Conservation (phyloP, 495 filamentous ascomycete genomes). For the Neurospora tetrasperma region DNA sequence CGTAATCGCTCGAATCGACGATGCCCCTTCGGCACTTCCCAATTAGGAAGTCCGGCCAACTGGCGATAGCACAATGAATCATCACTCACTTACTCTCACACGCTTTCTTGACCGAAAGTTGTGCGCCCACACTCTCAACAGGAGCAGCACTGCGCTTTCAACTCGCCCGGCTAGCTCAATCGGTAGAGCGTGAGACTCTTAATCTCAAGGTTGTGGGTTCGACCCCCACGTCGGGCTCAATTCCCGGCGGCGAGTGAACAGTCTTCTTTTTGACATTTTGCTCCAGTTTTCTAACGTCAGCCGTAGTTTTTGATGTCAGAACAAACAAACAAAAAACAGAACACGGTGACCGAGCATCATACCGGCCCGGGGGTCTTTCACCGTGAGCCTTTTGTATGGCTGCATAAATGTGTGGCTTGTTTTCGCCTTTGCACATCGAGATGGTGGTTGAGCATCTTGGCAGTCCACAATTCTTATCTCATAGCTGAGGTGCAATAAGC, state of each 20-base stretch:
- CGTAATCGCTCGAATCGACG: not conserved
- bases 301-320: not conserved
- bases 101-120: not conserved
- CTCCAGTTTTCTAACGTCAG: slow-evolving; percentile 1
- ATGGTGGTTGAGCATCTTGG: not conserved
- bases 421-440: not conserved
- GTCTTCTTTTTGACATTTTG: not conserved
- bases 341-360: not conserved
- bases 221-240: not conserved
- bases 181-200: slow-evolving; percentile 68
- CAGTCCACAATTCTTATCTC: not conserved
- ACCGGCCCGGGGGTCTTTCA: not conserved
- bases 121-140: not conserved
- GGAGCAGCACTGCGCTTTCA: not conserved
- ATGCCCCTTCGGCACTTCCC: not conserved
- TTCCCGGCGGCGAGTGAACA: not conserved
- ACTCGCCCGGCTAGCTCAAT: slow-evolving; percentile 50
- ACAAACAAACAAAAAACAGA: not conserved
- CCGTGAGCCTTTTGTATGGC: not conserved
- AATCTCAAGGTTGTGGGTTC: slow-evolving; percentile 12
- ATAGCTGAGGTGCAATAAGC: not conserved
- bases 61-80: not conserved
- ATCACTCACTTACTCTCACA: not conserved
- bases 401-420: not conserved
- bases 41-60: not conserved